Conservation (phyloP, 768 basidiomycete species). For the Suillus brevipes region DNA sequence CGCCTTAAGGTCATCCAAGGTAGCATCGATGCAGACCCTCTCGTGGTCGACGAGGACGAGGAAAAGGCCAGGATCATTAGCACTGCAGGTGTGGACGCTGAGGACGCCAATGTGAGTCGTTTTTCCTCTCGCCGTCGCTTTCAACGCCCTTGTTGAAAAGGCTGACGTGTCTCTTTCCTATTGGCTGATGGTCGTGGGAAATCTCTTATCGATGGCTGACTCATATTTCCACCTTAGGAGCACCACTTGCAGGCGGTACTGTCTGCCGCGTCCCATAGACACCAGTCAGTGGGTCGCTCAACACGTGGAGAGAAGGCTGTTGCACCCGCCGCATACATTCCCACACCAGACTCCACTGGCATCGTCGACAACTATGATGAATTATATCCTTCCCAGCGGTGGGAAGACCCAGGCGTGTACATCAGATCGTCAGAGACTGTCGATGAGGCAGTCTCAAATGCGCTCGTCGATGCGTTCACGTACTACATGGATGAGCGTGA, state of each 20-base stretch:
- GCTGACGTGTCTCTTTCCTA: slow-evolving; percentile 44
- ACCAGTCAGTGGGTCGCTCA: slow-evolving; percentile 37
- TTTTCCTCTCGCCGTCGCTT: slow-evolving; percentile 35
- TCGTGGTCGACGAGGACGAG: slow-evolving; percentile 83
- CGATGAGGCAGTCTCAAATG: slow-evolving; percentile 67
- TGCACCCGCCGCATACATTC: slow-evolving; percentile 72
- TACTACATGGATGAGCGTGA: slow-evolving; percentile 98
- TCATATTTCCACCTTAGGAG: slow-evolving; percentile 45
- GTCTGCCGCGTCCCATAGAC: slow-evolving; percentile 53
- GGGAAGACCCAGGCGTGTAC: slow-evolving; percentile 78
- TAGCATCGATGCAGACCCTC: slow-evolving; percentile 75
- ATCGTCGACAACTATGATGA: slow-evolving; percentile 75
- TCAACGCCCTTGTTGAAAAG: slow-evolving; percentile 43
- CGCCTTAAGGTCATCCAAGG: slow-evolving; percentile 83
- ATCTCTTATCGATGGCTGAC: slow-evolving; percentile 56
- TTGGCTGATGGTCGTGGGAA: slow-evolving; percentile 48
- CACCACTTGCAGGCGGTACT: slow-evolving; percentile 60
- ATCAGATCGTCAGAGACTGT: slow-evolving; percentile 82
- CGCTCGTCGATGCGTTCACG: slow-evolving; percentile 72
- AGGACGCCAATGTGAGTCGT: slow-evolving; percentile 87
- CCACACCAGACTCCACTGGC: slow-evolving; percentile 88
- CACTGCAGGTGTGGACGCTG: slow-evolving; percentile 87
- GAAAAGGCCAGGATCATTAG: slow-evolving; percentile 80
- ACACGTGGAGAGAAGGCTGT: slow-evolving; percentile 39
- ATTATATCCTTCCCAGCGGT: slow-evolving; percentile 67